Percentiles rank a stretch among this genome's conserved stretches.
Conservation (phyloP, 2,329 filamentous ascomycete genomes). For the Huntiella omanensis region DNA sequence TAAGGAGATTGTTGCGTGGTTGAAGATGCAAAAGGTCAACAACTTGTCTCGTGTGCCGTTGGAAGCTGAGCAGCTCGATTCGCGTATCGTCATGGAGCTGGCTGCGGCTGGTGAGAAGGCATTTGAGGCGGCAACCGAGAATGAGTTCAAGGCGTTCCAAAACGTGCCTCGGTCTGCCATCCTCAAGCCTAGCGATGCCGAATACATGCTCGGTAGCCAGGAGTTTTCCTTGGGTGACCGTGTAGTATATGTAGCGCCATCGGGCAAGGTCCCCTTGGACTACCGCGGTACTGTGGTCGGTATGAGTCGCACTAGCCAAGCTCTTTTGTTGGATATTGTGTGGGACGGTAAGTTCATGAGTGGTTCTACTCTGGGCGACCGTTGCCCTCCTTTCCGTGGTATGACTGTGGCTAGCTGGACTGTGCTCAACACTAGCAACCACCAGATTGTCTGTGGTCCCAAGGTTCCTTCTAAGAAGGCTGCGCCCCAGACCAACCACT, state of each 20-base stretch:
- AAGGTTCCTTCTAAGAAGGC: slow-evolving; percentile 25
- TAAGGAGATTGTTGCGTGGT: slow-evolving; percentile 85
- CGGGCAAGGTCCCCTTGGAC: slow-evolving; percentile 86
- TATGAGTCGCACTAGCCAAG: slow-evolving; percentile 70
- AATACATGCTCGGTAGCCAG: slow-evolving; percentile 76
- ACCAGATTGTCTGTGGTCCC: slow-evolving; percentile 57
- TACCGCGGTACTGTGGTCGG: slow-evolving; percentile 87
- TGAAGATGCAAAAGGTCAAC: slow-evolving; percentile 80
- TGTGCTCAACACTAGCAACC: slow-evolving; percentile 70
- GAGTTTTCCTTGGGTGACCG: slow-evolving; percentile 72
- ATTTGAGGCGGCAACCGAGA: not conserved
- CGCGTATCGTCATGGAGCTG: slow-evolving; percentile 64
- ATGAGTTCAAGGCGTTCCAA: slow-evolving; percentile 44
- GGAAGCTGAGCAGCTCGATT: slow-evolving; percentile 91
- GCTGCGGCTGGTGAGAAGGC: slow-evolving; percentile 40
- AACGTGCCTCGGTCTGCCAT: slow-evolving; percentile 73
- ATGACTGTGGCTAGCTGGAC: slow-evolving; percentile 78
- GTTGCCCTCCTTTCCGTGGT: slow-evolving; percentile 83
- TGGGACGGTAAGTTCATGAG: slow-evolving; percentile 97
- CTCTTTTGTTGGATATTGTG: slow-evolving; percentile 70
- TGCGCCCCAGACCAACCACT: slow-evolving; percentile 28
- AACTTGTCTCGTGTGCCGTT: slow-evolving; percentile 90
- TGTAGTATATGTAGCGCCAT: slow-evolving; percentile 79
- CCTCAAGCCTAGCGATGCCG: slow-evolving; percentile 87
- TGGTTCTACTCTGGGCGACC: slow-evolving; percentile 74